Conservation (phyloP, 2,329 filamentous ascomycete species). For the Hirsutella thompsonii region DNA sequence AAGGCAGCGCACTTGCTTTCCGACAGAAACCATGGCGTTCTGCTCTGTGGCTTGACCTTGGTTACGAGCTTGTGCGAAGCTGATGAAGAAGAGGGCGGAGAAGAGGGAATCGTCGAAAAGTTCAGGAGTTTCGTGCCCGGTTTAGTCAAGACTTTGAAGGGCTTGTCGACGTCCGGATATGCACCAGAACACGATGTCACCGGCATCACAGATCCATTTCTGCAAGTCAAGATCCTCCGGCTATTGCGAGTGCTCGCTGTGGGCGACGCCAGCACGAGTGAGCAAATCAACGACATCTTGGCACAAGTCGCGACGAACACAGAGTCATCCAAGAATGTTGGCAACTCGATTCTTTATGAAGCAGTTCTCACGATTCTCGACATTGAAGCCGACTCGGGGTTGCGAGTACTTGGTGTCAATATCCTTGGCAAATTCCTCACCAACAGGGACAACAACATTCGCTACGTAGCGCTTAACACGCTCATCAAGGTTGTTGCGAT, state of each 20-base stretch:
- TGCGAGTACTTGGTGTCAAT: slow-evolving; percentile 91
- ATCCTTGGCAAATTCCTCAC: slow-evolving; percentile 96
- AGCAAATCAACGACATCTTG: slow-evolving; percentile 96
- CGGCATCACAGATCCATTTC: slow-evolving; percentile 92
- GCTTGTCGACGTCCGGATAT: slow-evolving; percentile 87
- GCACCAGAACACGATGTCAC: slow-evolving; percentile 97
- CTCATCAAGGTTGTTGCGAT: slow-evolving; percentile 96
- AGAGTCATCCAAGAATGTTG: slow-evolving; percentile 95
- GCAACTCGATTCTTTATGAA: slow-evolving; percentile 96
- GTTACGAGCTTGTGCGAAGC: slow-evolving; percentile 89
- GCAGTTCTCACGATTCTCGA: slow-evolving; percentile 94
- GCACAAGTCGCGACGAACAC: slow-evolving; percentile 97
- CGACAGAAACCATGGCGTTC: slow-evolving; percentile 89
- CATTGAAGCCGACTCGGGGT: slow-evolving; percentile 91
- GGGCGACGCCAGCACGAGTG: slow-evolving; percentile 77
- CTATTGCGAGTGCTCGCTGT: slow-evolving; percentile 76
- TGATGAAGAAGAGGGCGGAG: slow-evolving; percentile 84
- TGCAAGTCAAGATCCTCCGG: slow-evolving; percentile 91
- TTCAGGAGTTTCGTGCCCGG: slow-evolving; percentile 78
- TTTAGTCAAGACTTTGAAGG: slow-evolving; percentile 82
- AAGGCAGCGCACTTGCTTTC: slow-evolving; percentile 80
- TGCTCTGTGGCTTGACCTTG: slow-evolving; percentile 83
- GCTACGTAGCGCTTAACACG: slow-evolving; percentile 94
- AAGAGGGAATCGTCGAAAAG: slow-evolving; percentile 78
- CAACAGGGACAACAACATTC: slow-evolving; percentile 99